Conservation (phyloP, 208 protist genomes). For the Trypanosomatidae sp. region DNA sequence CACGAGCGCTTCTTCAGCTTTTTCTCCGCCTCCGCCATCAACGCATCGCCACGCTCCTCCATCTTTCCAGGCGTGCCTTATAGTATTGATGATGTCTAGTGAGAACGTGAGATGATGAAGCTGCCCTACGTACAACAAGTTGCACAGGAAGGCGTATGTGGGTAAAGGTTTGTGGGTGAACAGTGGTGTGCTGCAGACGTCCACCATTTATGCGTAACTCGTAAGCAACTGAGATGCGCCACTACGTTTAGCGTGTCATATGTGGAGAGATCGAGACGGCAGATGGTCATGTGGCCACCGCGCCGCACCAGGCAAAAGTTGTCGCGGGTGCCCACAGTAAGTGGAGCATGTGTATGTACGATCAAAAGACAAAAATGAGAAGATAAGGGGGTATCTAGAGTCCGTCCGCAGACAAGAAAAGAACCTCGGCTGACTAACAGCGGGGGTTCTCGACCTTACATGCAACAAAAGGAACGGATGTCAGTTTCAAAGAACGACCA, state of each 20-base stretch:
- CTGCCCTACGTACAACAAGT: neutral
- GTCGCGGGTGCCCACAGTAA: neutral
- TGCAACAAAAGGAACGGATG: neutral
- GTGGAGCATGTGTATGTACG: neutral
- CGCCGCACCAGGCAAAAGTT: neutral
- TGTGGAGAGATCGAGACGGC: neutral
- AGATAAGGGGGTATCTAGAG: neutral
- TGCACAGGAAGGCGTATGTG: neutral
- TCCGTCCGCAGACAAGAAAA: neutral
- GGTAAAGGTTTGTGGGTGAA: neutral
- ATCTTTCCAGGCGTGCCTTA: conserved; percentile 28
- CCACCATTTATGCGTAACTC: neutral
- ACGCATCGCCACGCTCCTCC: conserved; percentile 60
- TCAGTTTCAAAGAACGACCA: neutral
- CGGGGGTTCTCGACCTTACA: neutral
- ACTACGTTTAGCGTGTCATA: neutral
- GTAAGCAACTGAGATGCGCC: neutral
- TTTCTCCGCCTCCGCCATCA: conserved; percentile 79
- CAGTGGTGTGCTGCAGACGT: neutral
- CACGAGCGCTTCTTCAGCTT: conserved; percentile 68
- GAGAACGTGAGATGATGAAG: neutral
- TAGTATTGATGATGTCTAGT: conserved; percentile 1
- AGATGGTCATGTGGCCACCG: neutral
- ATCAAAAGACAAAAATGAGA: neutral
- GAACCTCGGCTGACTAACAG: neutral